Base-by-base conservation (phyloP, 495 filamentous ascomycete genomes). In the Clohesyomyces aquaticus region DNA sequence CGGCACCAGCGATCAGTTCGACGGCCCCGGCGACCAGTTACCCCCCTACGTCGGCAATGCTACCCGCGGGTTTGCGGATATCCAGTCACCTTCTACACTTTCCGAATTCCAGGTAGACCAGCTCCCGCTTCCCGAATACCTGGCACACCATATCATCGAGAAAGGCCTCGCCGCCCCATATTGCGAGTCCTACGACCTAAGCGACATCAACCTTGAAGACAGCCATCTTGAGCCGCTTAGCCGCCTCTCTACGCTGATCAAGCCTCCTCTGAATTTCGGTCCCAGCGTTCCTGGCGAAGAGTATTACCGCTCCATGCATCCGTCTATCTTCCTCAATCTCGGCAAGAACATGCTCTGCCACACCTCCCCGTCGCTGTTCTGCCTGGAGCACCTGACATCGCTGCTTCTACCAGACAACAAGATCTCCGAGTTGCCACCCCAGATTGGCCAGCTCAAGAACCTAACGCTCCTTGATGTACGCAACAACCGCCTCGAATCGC, bases 241-340 rank as follows among this genome's bases (percentile, higher is more conserved):
- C 2, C 3, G 10, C 25, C 49, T 66, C 21, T 4, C n/a, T 23
- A 1, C 23, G 9, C n/a, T 66, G 1, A 53, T 65, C 46, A 46
- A 53, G 47, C n/a, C 29, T 4, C 28, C 47, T 1, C 29, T 28
- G 1, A 57, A 56, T 19, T 50, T 51, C 0, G 63, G 51, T 2
- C 0, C 23, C 19, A 29, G 32, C 1, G 49, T 42, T 11, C 53
- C 53, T 12, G 63, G 10, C n/a, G 41, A 46, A 19, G 38, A 38
- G 25, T 21, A 60, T 4, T 66, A 59, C 25, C 55, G 63, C n/a
- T 60, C 63, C 38, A 54, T 59, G 55, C 10, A 38, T 1, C 55
- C 63, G 4, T 6, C 55, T 12, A 19, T 66, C 16, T 4, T 21
- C 23, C 1, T 67, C 27, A 28, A 61, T 14, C 57, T 67, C 9